phyloP scores from a whole-genome alignment of 2,329 filamentous ascomycete genomes.

The Scedosporium aurantiacum region DNA sequence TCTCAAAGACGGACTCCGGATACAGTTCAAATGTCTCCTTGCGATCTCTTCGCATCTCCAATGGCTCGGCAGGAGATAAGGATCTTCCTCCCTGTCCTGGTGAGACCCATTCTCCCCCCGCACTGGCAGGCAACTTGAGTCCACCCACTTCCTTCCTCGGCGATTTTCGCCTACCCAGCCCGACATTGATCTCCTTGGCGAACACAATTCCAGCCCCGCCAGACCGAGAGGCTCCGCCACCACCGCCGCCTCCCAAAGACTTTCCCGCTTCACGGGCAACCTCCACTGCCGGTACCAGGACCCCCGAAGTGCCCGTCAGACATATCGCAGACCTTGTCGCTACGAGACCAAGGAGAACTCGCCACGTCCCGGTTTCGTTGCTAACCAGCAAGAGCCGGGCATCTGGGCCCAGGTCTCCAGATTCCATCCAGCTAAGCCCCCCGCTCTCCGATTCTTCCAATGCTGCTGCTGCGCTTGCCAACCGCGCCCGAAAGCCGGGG shows the following conservation, averaged over 20 bases:
- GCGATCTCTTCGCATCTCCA: slow-evolving; percentile 34
- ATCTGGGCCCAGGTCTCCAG: slow-evolving; percentile 12
- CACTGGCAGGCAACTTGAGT: neutral
- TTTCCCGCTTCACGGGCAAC: neutral
- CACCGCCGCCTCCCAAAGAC: slow-evolving; percentile 26
- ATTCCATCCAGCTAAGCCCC: slow-evolving; percentile 17
- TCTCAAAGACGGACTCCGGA: slow-evolving; percentile 45
- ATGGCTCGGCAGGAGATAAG: slow-evolving; percentile 16
- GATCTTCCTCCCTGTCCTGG: slow-evolving; percentile 8
- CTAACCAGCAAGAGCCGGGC: slow-evolving; percentile 10
- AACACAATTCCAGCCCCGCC: slow-evolving; percentile 4
- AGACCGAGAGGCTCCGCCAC: slow-evolving; percentile 16
- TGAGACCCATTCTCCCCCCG: neutral
- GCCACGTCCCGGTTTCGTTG: slow-evolving; percentile 14
- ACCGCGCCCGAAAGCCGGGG: neutral
- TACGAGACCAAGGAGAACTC: slow-evolving; percentile 9
- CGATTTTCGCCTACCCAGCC: slow-evolving; percentile 6
- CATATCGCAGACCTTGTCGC: slow-evolving; percentile 9
- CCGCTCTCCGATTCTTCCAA: slow-evolving; percentile 18
- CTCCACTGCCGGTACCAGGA: slow-evolving; percentile 1
- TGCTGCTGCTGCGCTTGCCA: slow-evolving; percentile 14
- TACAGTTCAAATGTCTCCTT: slow-evolving; percentile 51
- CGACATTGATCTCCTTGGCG: slow-evolving; percentile 1
- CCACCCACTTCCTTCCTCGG: slow-evolving; percentile 2
- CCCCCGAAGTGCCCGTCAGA: slow-evolving; percentile 6